Evolutionary conservation across 2,329 filamentous ascomycete genomes (phyloP).

Genomic region (Fusarium sp.): DNA sequence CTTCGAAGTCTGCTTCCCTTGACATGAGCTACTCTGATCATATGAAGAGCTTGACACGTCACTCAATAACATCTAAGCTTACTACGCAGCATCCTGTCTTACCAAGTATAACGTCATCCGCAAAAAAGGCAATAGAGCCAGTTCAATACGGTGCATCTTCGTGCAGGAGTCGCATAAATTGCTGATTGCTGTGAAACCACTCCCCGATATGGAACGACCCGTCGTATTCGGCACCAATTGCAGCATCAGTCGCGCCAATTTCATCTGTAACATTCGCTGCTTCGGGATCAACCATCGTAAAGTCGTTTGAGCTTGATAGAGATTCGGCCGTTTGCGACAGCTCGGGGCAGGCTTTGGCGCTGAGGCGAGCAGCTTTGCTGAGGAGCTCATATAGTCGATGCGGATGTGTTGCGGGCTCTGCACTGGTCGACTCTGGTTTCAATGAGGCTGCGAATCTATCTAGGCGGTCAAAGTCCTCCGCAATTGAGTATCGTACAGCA

Average conservation of each 20-base stretch:
- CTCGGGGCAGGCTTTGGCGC: constrained; percentile 25
- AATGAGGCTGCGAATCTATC: constrained; percentile 51
- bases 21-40: neutral
- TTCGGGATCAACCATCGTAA: neutral
- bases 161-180: constrained; percentile 29
- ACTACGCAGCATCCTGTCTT: neutral
- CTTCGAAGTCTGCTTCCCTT: neutral
- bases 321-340: neutral
- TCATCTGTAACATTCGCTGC: neutral
- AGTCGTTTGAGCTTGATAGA: neutral
- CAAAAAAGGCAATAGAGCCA: neutral
- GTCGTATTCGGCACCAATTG: neutral
- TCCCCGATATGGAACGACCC: neutral
- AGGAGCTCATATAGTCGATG: constrained; percentile 51
- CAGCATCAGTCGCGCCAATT: too few relatives aligned
- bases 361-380: constrained; percentile 48
- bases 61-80: neutral
- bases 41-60: neutral
- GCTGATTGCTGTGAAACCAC: constrained; percentile 37
- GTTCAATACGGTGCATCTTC: constrained; percentile 18
- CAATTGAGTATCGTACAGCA: constrained; percentile 39
- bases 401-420: constrained; percentile 46
- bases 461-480: constrained; percentile 33
- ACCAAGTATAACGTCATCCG: neutral
- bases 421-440: constrained; percentile 12